phyloP scores from a whole-genome alignment of 129 eudicot genomes.

The Glebionis coronaria region DNA sequence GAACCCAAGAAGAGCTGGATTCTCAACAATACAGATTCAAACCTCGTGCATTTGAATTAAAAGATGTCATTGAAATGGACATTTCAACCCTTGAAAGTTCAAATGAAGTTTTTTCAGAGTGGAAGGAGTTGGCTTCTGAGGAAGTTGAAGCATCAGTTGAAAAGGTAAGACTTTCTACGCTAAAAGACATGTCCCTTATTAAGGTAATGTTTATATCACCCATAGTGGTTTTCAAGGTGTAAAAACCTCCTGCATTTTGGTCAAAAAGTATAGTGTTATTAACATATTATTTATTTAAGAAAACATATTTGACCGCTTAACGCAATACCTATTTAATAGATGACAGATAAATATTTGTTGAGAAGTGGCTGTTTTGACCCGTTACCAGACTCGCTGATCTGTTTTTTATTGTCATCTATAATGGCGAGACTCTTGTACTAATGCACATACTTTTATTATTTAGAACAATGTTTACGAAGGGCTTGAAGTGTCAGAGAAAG shows the following conservation, averaged over 20 bases:
- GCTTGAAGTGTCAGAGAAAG: constrained; percentile 42
- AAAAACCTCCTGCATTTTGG: too few relatives aligned
- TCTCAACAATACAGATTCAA: constrained; percentile 64
- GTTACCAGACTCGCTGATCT: too few relatives aligned
- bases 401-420: background rate
- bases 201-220: too few relatives aligned
- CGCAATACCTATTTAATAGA: too few relatives aligned
- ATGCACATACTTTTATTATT: constrained; percentile 15
- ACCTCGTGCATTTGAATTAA: constrained; percentile 77
- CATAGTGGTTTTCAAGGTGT: too few relatives aligned
- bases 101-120: constrained; percentile 61
- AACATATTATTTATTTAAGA: too few relatives aligned
- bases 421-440: background rate
- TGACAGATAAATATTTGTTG: too few relatives aligned
- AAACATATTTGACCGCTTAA: too few relatives aligned
- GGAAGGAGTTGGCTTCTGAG: constrained; percentile 71
- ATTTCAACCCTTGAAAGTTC: constrained; percentile 49
- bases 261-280: too few relatives aligned
- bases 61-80: constrained; percentile 58
- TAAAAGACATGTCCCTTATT: too few relatives aligned
- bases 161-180: constrained; percentile 31
- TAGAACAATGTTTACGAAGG: constrained; percentile 47
- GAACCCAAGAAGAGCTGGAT: constrained; percentile 47
- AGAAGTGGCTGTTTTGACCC: too few relatives aligned
- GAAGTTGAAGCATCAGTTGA: constrained; percentile 55